These are phyloP conservation scores for Trichothecium roseum DNA, from an alignment of 2,329 filamentous ascomycete species.

Conservation along the genomic window DNA sequence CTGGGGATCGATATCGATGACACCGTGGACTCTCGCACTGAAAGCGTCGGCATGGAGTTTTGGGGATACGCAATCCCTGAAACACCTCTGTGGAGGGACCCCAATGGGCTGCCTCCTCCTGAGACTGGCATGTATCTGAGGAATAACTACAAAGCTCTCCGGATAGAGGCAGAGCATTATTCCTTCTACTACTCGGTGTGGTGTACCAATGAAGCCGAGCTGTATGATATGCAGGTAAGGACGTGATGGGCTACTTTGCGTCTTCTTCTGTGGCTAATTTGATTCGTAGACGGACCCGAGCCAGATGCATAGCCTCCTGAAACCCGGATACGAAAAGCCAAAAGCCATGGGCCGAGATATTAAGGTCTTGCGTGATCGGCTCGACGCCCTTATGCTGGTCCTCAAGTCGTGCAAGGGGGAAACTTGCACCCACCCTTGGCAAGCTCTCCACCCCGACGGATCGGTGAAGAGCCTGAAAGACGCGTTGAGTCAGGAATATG, in stretches of 20 bases:
- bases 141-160: conserved; percentile 31
- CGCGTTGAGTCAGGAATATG: conserved; percentile 35
- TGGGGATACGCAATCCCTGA: conserved; percentile 28
- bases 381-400: conserved; percentile 48
- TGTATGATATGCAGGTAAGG: conserved; percentile 43
- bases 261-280: background rate
- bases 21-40: conserved; percentile 16
- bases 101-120: no score
- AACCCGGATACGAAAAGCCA: background rate
- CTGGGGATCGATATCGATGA: conserved; percentile 26
- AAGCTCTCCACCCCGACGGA: conserved; percentile 40
- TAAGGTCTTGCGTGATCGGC: conserved; percentile 32
- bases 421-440: conserved; percentile 44
- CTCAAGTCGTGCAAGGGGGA: conserved; percentile 47
- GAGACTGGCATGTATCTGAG: background rate
- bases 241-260: background rate
- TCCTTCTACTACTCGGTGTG: conserved; percentile 54
- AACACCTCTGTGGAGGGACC: conserved; percentile 9
- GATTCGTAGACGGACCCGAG: conserved; percentile 32
- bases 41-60: conserved; percentile 41
- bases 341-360: conserved; percentile 16
- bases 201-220: conserved; percentile 55
- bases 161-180: conserved; percentile 38
- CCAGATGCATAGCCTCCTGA: conserved; percentile 21
- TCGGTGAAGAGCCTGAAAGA: conserved; percentile 38